Percentiles rank a stretch among this genome's conserved stretches.
Conservation (phyloP, 352 stramenopile genomes). For the Phytophthora ramorum region DNA sequence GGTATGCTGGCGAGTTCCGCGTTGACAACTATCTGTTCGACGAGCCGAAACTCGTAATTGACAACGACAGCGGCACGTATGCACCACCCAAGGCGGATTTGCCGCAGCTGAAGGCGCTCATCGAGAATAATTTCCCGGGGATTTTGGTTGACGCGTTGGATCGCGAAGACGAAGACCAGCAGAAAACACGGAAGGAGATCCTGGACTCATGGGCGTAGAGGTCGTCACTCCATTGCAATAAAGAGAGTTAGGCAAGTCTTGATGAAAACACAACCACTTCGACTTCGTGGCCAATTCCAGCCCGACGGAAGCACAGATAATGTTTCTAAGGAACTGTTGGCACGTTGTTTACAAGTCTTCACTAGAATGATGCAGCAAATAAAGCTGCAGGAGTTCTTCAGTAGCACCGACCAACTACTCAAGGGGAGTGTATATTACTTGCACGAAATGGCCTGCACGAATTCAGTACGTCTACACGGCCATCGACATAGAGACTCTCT, state of each 20-base stretch:
- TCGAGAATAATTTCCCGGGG: constrained; percentile 48
- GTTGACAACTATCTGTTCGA: constrained; percentile 37
- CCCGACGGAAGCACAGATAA: neutral
- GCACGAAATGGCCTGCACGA: neutral
- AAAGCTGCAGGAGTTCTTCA: too few species aligned
- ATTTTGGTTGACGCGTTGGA: constrained; percentile 40
- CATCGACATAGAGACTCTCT: constrained; percentile 2
- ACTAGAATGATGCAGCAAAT: neutral
- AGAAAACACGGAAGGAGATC: constrained; percentile 41
- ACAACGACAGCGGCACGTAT: constrained; percentile 55
- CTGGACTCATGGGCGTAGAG: constrained; percentile 37
- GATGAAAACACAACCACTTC: too few species aligned
- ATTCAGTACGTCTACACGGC: neutral
- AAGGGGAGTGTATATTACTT: neutral
- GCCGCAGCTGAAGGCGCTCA: constrained; percentile 39
- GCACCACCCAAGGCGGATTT: constrained; percentile 41
- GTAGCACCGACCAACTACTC: neutral
- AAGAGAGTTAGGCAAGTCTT: too few species aligned
- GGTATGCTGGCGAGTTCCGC: constrained; percentile 46
- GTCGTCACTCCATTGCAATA: neutral
- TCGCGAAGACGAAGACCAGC: constrained; percentile 29
- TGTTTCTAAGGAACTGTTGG: neutral
- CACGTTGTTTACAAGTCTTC: neutral
- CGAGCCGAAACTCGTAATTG: constrained; percentile 43
- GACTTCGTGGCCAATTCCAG: constrained; percentile 14